Conservation (phyloP, 2,329 filamentous ascomycete genomes). For the Aspergillus sp. region DNA sequence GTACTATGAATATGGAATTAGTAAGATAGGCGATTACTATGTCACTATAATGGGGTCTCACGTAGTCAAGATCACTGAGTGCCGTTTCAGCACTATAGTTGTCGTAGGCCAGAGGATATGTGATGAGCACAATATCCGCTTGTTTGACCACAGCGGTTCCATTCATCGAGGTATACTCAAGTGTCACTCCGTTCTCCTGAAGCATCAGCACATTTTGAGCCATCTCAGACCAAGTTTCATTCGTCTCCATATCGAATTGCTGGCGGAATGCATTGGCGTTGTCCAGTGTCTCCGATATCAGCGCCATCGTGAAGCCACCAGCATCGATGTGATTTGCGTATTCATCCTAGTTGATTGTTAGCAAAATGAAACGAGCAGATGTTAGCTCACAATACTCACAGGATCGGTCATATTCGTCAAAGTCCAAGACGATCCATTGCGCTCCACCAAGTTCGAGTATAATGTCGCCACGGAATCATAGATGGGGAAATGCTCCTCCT, state of each 20-base stretch:
- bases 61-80: conserved; percentile 62
- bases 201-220: conserved; percentile 57
- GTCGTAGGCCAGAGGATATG: conserved; percentile 63
- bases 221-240: conserved; percentile 60
- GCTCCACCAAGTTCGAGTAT: conserved; percentile 59
- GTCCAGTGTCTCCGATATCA: conserved; percentile 57
- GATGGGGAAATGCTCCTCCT: conserved; percentile 58
- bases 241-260: conserved; percentile 54
- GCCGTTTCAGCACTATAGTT: conserved; percentile 52
- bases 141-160: conserved; percentile 67
- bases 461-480: conserved; percentile 64
- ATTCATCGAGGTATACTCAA: conserved; percentile 67
- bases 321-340: conserved; percentile 68
- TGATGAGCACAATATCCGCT: conserved; percentile 67
- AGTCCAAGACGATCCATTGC: conserved; percentile 56
- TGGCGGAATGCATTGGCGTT: conserved; percentile 59
- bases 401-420: conserved; percentile 71
- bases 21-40: neutral
- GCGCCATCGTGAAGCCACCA: conserved; percentile 66
- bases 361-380: neutral
- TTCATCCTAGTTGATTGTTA: conserved; percentile 50
- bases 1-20: conserved; percentile 46
- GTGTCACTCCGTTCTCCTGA: conserved; percentile 59
- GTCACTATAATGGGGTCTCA: conserved; percentile 22
- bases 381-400: conserved; percentile 38